phyloP scores from a whole-genome alignment of 192 early-diverging fungal genomes.

The Gonapodya prolifera region DNA sequence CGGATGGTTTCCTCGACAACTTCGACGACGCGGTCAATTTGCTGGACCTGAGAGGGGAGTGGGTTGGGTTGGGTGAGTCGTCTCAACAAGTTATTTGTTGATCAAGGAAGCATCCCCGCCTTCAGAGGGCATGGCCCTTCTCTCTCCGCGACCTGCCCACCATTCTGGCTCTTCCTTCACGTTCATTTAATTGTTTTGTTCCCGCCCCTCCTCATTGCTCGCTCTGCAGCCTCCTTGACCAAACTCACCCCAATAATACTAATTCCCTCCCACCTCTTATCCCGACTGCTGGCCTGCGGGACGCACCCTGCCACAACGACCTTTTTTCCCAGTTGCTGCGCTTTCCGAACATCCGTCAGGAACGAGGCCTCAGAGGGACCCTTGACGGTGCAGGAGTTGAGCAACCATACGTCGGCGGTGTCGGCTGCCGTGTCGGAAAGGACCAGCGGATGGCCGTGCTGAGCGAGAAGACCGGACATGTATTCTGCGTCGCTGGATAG shows the following conservation, averaged over 20 bases:
- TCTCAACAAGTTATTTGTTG: too few species aligned
- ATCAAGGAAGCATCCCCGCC: too few species aligned
- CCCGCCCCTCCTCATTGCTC: neutral
- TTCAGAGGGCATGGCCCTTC: too few species aligned
- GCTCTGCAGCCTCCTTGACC: slow-evolving; percentile 1
- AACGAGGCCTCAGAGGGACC: slow-evolving; percentile 41
- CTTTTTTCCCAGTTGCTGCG: slow-evolving; percentile 27
- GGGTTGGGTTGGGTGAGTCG: too few species aligned
- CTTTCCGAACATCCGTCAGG: slow-evolving; percentile 34
- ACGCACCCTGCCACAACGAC: slow-evolving; percentile 48
- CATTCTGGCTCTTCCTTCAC: too few species aligned
- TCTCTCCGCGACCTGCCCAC: too few species aligned
- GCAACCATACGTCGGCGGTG: slow-evolving; percentile 38
- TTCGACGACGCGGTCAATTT: slow-evolving; percentile 43
- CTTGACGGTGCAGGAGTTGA: slow-evolving; percentile 51
- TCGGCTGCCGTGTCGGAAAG: slow-evolving; percentile 23
- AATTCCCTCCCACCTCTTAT: slow-evolving; percentile 26
- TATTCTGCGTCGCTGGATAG: slow-evolving; percentile 25
- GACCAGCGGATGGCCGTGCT: slow-evolving; percentile 31
- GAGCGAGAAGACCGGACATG: slow-evolving; percentile 38
- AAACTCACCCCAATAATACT: slow-evolving; percentile 31
- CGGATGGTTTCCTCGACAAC: slow-evolving; percentile 47
- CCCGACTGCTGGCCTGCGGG: slow-evolving; percentile 26
- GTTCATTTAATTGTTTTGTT: neutral
- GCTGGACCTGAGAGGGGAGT: slow-evolving; percentile 25